These are phyloP conservation scores for Furcasterigmium sp. DNA, from an alignment of 2,329 filamentous ascomycete species.

Conservation along the genomic window DNA sequence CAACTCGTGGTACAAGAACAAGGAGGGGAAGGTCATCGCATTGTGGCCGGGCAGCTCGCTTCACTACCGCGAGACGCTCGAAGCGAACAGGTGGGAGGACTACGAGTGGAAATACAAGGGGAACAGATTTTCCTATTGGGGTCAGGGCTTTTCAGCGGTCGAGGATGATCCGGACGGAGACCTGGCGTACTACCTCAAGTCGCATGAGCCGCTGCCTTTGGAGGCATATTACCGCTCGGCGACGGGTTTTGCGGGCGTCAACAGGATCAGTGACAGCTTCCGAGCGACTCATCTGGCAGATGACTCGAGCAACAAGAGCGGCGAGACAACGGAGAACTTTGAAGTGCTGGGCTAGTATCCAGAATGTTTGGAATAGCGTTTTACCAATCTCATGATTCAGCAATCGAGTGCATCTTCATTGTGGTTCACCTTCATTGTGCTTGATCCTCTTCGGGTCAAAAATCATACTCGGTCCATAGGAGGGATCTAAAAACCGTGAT, in stretches of 20 bases:
- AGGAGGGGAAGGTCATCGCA: conserved; percentile 28
- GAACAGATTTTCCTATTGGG: neutral
- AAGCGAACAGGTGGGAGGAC: conserved; percentile 40
- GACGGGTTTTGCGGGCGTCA: neutral
- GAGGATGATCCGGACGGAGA: neutral
- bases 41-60: conserved; percentile 39
- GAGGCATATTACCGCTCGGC: neutral
- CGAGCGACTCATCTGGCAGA: too few relatives aligned
- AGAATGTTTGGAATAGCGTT: too few relatives aligned
- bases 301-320: too few relatives aligned
- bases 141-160: neutral
- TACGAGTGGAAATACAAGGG: conserved; percentile 18
- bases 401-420: too few relatives aligned
- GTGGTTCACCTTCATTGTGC: too few relatives aligned
- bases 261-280: neutral
- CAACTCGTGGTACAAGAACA: conserved; percentile 44
- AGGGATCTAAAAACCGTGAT: too few relatives aligned
- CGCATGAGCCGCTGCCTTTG: neutral
- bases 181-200: neutral
- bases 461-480: too few relatives aligned
- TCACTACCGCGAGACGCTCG: conserved; percentile 35
- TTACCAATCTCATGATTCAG: too few relatives aligned
- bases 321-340: too few relatives aligned
- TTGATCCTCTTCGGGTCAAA: too few relatives aligned
- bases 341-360: too few relatives aligned